Base-by-base conservation (phyloP, 2,329 filamentous ascomycete genomes). In the Emmonsiellopsis sp. region DNA sequence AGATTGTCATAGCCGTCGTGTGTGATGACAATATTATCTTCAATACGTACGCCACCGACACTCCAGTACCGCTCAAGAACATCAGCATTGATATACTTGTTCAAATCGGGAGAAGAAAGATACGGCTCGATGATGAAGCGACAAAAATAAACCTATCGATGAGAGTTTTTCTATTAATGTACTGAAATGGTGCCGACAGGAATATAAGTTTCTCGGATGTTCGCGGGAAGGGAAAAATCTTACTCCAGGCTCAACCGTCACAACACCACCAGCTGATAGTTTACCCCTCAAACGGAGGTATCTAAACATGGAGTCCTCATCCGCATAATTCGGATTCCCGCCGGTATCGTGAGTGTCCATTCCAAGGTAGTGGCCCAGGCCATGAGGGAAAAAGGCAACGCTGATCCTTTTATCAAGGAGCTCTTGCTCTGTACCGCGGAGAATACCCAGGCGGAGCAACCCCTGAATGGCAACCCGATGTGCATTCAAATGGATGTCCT, bases 201-300 rank as follows among this genome's bases (percentile, higher is more conserved):
- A 26, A 26, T 26, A 3, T 26, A 26, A 26, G n/a, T 46, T 11
- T 37, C 46, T 50, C 26, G 42, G 16, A 13, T 26, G 20, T 26
- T 26, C 20, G 20, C 20, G 20, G 20, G 20, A 26, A 26, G 20
- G 20, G 34, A 60, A 15, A 35, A 47, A 37, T 38, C 82, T 71
- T 76, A 88, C 82, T 47, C 93, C 93, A 10, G 93, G 93, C 75
- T 98, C 93, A 40, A 97, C 92, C 0, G 93, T 98, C 51, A 98
- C 84, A 26, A 98, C 89, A 49, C 85, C 85, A 7, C 87, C 86
- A 0, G 83, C 85, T 0, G 89, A 89, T 47, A 96, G 70, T 20
- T 73, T 78, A 10, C 87, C 85, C 51, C 93, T 77, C 40, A 95
- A 84, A 44, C 93, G 79, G 56, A 98, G 74, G 66, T 96, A 97